A percentile compares a stretch with the other conserved stretches of the same genome.
Evolutionary conservation across 1,139 yeast genomes (phyloP).

Genomic region (Kodamaea derodonti): DNA sequence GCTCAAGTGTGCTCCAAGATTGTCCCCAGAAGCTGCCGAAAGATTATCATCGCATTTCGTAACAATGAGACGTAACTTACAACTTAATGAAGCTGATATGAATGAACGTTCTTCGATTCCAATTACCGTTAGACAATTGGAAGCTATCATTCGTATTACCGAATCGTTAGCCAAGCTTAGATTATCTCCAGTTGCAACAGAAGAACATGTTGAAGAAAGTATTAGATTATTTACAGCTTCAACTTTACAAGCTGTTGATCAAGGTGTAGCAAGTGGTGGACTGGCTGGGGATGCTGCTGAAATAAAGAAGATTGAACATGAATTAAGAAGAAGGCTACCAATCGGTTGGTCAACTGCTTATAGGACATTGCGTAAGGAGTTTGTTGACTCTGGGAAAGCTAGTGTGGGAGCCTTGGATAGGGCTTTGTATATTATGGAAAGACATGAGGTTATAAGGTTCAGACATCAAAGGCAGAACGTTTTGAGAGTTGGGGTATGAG

Average conservation of each 20-base stretch:
- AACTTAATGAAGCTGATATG: conserved; percentile 73
- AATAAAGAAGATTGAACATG: conserved; percentile 76
- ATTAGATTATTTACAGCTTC: conserved; percentile 92
- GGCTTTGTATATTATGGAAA: conserved; percentile 77
- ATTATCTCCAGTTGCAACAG: conserved; percentile 78
- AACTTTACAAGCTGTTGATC: conserved; percentile 95
- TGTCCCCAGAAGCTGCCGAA: conserved; percentile 87
- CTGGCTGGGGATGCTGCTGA: conserved; percentile 52
- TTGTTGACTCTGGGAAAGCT: conserved; percentile 68
- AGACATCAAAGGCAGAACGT: conserved; percentile 87
- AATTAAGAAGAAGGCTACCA: conserved; percentile 85
- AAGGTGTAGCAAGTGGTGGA: conserved; percentile 55
- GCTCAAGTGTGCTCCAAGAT: conserved; percentile 85
- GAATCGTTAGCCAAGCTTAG: conserved; percentile 90
- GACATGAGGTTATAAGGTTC: conserved; percentile 82
- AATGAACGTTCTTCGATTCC: conserved; percentile 95
- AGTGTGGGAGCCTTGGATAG: conserved; percentile 75
- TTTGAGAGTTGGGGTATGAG: conserved; percentile 75
- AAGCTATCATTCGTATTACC: conserved; percentile 93
- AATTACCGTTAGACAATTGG: conserved; percentile 94
- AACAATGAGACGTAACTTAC: conserved; percentile 80
- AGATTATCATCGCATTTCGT: conserved; percentile 93
- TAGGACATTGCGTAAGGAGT: conserved; percentile 77
- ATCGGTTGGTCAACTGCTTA: conserved; percentile 96
- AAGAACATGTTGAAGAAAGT: conserved; percentile 92